Base-by-base conservation (phyloP, 1,139 yeast genomes). In the Yamadazyma friedrichii region DNA sequence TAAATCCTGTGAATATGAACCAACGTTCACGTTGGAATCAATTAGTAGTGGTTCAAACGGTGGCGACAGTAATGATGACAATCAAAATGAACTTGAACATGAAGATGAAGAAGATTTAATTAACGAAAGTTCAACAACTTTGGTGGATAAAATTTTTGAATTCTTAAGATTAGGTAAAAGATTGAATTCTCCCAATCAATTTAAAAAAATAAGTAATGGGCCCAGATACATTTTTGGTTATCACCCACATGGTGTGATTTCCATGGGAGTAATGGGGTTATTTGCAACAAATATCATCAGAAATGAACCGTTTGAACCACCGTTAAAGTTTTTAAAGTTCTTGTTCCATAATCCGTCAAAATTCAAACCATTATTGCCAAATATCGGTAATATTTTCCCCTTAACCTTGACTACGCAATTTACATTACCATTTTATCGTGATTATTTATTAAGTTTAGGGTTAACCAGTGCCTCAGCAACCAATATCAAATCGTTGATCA, bases 231-330 rank as follows among this genome's bases (percentile, higher is more conserved):
- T 93, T 1, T 91, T 93, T 62, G 96, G 97, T 0, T 86, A 88
- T 57, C 98, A 91, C 61, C 98, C 99, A 0, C 98, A 93, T 59
- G 98, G 99, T 0, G 91, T 93, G 9, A 89, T 91, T 22, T 88
- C 96, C 0, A 76, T 91, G 78, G 97, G 98, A 1, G 94, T 85
- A 0, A 81, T 93, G 61, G 96, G 96, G 4, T 83, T 83, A 0
- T 73, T 93, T 54, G 93, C 84, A 0, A 86, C 95, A 9, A 91
- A 91, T 50, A 94, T 91, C 10, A 49, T 72, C 26, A 51, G 76
- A 31, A 72, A 72, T 48, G 76, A 71, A 50, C 76, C 77, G 0
- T 72, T 57, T 45, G 60, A 62, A 43, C 71, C 76, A 3, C 68
- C 71, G 0, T 75, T 85, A 5, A 73, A 74, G 28, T 86, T 87